phyloP scores from a whole-genome alignment of 495 filamentous ascomycete species.

The Aspergillus cristatus region DNA sequence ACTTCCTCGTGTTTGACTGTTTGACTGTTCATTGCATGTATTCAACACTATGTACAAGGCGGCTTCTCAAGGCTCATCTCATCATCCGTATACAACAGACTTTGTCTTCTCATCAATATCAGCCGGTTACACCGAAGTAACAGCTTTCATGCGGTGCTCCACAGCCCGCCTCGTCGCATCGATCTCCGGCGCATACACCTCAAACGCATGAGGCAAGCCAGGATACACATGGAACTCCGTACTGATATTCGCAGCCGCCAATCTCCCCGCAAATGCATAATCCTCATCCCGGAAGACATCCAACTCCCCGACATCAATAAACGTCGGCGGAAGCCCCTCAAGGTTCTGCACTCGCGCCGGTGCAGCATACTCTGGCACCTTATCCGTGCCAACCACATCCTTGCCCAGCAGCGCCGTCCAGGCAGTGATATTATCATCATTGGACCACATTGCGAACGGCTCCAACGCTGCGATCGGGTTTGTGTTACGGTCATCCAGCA shows the following conservation, averaged over 20 bases:
- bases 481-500: conserved; percentile 30
- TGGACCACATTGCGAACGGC: conserved; percentile 20
- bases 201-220: conserved; percentile 16
- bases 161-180: conserved; percentile 3
- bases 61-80: too few species aligned
- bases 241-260: conserved; percentile 13
- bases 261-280: conserved; percentile 8
- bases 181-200: conserved; percentile 13
- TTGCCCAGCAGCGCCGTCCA: conserved; percentile 17
- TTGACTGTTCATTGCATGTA: too few species aligned
- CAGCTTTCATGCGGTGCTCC: conserved; percentile 2
- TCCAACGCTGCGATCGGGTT: conserved; percentile 6
- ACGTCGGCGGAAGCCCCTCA: conserved; percentile 16
- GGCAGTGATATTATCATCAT: conserved; percentile 14
- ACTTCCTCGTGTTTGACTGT: too few species aligned
- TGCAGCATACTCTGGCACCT: conserved; percentile 14
- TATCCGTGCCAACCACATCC: conserved; percentile 11
- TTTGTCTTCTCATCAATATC: too few species aligned
- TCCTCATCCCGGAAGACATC: conserved; percentile 18
- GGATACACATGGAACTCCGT: conserved; percentile 18
- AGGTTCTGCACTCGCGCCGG: conserved; percentile 13
- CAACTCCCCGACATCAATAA: conserved; percentile 18
- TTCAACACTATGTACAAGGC: too few species aligned
- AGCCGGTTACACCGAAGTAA: too few species aligned
- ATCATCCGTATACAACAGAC: too few species aligned